phyloP scores from a whole-genome alignment of 2,329 filamentous ascomycete genomes.

The Talaromyces sp. region DNA sequence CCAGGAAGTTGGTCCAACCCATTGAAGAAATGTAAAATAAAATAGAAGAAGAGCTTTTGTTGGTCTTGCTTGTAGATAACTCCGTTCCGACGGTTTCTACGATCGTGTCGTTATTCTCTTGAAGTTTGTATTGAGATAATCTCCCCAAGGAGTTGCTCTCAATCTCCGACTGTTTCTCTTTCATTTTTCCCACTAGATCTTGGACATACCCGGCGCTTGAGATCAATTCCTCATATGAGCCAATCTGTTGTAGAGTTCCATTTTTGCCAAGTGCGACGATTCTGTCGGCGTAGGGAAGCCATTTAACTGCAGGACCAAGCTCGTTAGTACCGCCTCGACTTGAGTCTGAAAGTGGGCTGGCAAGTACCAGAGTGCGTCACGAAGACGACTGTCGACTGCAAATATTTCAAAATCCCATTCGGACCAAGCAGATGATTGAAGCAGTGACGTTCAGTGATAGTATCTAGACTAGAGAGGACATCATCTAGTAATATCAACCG shows the following conservation, averaged over 20 bases:
- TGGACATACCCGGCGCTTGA: conserved; percentile 18
- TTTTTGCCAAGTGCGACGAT: conserved; percentile 36
- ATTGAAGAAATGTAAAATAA: conserved; percentile 10
- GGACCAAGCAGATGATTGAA: conserved; percentile 11
- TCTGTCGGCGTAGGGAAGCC: conserved; percentile 39
- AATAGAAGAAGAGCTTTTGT: not conserved
- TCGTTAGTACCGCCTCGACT: not conserved
- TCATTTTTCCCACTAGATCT: not conserved
- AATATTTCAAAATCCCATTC: conserved; percentile 2
- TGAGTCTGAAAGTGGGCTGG: not conserved
- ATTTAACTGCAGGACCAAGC: conserved; percentile 25
- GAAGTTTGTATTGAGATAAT: not conserved
- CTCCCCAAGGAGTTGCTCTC: not conserved
- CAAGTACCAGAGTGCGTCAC: conserved; percentile 9
- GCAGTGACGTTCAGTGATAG: conserved; percentile 11
- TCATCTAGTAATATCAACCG: conserved; percentile 14
- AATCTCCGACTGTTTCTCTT: not conserved
- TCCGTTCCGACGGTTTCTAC: not conserved
- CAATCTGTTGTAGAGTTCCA: conserved; percentile 38
- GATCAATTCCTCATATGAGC: conserved; percentile 34
- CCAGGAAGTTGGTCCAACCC: conserved; percentile 2
- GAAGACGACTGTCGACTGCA: conserved; percentile 2
- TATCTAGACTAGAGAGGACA: conserved; percentile 10
- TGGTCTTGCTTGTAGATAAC: not conserved
- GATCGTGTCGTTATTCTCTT: not conserved